phyloP scores from a whole-genome alignment of 176 grass and related monocot species.

The Triticum timopheevii region DNA sequence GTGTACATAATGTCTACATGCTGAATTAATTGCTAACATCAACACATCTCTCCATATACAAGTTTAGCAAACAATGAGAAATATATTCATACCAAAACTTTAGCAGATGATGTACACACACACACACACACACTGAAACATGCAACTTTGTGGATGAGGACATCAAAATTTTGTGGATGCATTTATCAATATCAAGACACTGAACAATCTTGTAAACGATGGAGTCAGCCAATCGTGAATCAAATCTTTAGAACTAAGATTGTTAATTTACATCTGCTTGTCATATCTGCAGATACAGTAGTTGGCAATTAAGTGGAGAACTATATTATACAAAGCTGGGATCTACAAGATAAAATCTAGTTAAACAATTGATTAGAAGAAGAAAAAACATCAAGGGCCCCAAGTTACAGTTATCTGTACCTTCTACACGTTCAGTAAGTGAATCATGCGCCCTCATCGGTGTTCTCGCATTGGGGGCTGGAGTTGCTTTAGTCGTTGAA shows the following conservation, averaged over 20 bases:
- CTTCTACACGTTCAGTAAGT: slow-evolving; percentile 44
- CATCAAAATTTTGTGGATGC: not conserved
- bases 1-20: not conserved
- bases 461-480: slow-evolving; percentile 66
- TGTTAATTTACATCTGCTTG: slow-evolving; percentile 81
- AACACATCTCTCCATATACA: not conserved
- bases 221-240: slow-evolving; percentile 24
- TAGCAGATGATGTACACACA: not conserved
- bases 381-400: slow-evolving; percentile 32
- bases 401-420: slow-evolving; percentile 54
- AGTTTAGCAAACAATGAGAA: not conserved
- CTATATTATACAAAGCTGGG: slow-evolving; percentile 55
- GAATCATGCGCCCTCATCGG: slow-evolving; percentile 41
- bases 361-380: slow-evolving; percentile 52
- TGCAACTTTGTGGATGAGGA: not conserved
- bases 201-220: not conserved
- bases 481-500: slow-evolving; percentile 91
- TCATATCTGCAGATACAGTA: slow-evolving; percentile 71
- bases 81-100: not conserved
- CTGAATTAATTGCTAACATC: not conserved
- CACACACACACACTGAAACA: no score
- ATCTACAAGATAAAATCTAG: slow-evolving; percentile 63
- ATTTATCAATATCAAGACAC: not conserved
- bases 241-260: slow-evolving; percentile 59
- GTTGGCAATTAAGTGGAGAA: slow-evolving; percentile 51